phyloP scores from a whole-genome alignment of 768 basidiomycete species.

The Gymnopilus junonius region DNA sequence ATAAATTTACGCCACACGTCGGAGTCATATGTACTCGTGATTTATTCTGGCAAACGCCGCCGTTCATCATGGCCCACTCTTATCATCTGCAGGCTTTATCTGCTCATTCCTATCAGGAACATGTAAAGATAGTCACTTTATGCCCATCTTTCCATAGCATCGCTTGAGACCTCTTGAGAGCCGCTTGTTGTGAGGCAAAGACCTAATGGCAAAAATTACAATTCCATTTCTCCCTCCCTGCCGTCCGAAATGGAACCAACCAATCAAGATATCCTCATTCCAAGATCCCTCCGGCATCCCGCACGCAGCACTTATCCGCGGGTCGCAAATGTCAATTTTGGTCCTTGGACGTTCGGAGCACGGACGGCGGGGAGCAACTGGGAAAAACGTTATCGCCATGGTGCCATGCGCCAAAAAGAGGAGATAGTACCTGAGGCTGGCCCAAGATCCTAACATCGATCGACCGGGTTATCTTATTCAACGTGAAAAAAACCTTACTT shows the following conservation, averaged over 20 bases:
- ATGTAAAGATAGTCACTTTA: background rate
- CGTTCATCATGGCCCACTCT: background rate
- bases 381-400: slow-evolving; percentile 12
- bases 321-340: background rate
- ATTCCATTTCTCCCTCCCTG: background rate
- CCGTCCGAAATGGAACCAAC: background rate
- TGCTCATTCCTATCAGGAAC: background rate
- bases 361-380: background rate
- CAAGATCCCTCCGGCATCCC: background rate
- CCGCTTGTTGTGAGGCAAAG: background rate
- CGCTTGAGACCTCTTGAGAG: background rate
- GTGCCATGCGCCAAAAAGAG: background rate
- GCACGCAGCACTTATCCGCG: background rate
- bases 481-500: background rate
- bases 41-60: background rate
- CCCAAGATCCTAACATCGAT: slow-evolving; percentile 6
- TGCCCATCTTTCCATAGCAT: background rate
- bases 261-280: background rate
- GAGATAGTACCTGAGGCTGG: slow-evolving; percentile 9
- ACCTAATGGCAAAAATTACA: background rate
- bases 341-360: background rate
- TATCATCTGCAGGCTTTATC: background rate
- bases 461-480: background rate
- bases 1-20: background rate
- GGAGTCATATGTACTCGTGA: background rate